Base-by-base conservation (phyloP, 2,329 filamentous ascomycete species). In the Stachybotrys chlorohalonatus region DNA sequence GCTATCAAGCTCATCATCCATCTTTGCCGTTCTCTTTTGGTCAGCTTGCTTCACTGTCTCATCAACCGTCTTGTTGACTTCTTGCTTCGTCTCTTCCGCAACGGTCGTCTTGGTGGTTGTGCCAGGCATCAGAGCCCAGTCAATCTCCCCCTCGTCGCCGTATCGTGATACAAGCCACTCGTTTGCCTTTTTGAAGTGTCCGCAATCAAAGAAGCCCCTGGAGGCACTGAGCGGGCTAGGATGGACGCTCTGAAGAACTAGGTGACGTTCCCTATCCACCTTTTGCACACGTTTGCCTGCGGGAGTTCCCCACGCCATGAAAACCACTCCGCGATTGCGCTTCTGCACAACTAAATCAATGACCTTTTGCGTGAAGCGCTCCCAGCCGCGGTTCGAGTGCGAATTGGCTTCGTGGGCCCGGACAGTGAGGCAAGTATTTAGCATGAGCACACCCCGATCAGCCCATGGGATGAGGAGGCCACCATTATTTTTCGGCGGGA, bases 361-460 rank as follows among this genome's bases (percentile, higher is more conserved):
- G 47, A 94, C 87, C 59, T 85, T 89, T 67, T 96, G 92, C 17
- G 93, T 99, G 67, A 99, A 89, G 49, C 79, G 79, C 72, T 99
- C 94, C 94, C 94, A 99, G 15, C 94, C 94, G 59, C 86, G 86
- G 63, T 87, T 87, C 3, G 87, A 77, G 70, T 99, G 94, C 31
- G 84, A 89, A 68, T 94, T 93, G 50, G 94, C 86, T 62, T 95
- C 84, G 67, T 95, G 89, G 1, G 90, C 90, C 30, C 90, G 88
- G 16, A 99, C 94, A 0, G 94, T 99, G 54, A 99, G 77, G 69
- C 91, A 96, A 1, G 94, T 95, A 70, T 99, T 99, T 60, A 99
- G 81, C 73, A 99, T 80, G 47, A 99, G 80, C 6, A 99, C 92
- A 51, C 94, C 94, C 52, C 88, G 86, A 62, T 96, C 88, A 1